Evolutionary conservation across 768 basidiomycete genomes (phyloP).

Genomic region (Rhodotorula babjevae): DNA sequence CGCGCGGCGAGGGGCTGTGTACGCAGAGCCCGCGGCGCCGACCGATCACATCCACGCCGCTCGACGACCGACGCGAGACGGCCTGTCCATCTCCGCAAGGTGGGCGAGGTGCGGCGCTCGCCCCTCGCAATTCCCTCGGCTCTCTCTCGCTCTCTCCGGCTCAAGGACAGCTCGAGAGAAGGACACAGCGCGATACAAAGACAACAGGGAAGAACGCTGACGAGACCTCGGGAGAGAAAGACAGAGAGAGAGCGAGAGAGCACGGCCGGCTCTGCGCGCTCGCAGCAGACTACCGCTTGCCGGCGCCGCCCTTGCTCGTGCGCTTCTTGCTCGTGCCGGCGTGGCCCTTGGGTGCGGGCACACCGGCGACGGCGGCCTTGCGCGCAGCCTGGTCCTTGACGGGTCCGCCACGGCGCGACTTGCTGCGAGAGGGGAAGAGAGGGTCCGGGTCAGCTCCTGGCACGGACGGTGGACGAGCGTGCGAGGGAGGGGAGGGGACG

Average conservation of each 20-base stretch:
- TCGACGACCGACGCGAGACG: no score
- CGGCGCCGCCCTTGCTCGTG: neutral
- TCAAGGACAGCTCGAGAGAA: neutral
- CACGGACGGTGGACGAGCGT: no score
- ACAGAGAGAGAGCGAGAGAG: no score
- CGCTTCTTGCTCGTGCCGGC: conserved; percentile 29
- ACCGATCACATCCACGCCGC: no score
- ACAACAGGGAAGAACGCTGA: neutral
- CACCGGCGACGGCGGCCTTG: conserved; percentile 3
- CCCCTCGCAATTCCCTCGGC: no score
- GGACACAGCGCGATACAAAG: neutral
- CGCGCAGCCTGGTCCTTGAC: conserved; percentile 24
- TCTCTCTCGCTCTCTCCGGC: no score
- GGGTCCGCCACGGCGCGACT: conserved; percentile 31
- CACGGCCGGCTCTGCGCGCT: no score
- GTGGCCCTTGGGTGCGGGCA: conserved; percentile 18
- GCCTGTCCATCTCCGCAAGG: no score
- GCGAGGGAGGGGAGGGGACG: neutral
- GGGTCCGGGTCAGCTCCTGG: neutral
- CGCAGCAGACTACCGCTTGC: neutral
- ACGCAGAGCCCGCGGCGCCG: no score
- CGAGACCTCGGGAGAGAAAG: no score
- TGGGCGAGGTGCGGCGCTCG: no score
- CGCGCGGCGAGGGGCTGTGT: no score
- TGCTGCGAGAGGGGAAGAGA: conserved; percentile 5